These are phyloP conservation scores for Phoma herbarum DNA, from an alignment of 2,329 filamentous ascomycete genomes.

Conservation along the genomic window DNA sequence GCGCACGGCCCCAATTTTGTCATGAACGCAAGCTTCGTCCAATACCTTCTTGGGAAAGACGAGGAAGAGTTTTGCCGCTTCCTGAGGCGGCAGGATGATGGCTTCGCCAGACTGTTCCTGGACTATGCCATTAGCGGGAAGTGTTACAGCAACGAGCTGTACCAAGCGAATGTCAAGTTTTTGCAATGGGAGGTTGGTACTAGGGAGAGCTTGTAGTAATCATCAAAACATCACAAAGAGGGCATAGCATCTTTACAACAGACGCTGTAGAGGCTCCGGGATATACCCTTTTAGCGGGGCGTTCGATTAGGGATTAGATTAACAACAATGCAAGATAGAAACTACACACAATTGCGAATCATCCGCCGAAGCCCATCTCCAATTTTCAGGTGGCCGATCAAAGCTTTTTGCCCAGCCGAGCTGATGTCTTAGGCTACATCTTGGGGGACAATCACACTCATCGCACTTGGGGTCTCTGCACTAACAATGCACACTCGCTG, in stretches of 20 bases:
- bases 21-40: slow-evolving; percentile 36
- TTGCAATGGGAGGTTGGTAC: slow-evolving; percentile 33
- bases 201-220: slow-evolving; percentile 29
- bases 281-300: neutral
- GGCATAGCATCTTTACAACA: neutral
- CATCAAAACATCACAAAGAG: neutral
- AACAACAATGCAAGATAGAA: neutral
- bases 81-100: slow-evolving; percentile 34
- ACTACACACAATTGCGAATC: neutral
- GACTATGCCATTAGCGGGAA: slow-evolving; percentile 34
- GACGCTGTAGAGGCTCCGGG: neutral
- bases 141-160: slow-evolving; percentile 28
- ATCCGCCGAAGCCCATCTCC: neutral
- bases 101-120: slow-evolving; percentile 26
- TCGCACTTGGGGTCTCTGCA: neutral
- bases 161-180: slow-evolving; percentile 33
- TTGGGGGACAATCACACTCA: neutral
- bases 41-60: slow-evolving; percentile 28
- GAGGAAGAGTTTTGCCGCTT: slow-evolving; percentile 33
- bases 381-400: neutral
- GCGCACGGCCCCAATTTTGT: slow-evolving; percentile 23
- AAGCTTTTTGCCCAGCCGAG: neutral
- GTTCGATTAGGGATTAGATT: neutral
- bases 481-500: neutral
- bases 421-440: neutral